Conservation (phyloP, 2,329 filamentous ascomycete species). For the Cercospora zeae-maydis region DNA sequence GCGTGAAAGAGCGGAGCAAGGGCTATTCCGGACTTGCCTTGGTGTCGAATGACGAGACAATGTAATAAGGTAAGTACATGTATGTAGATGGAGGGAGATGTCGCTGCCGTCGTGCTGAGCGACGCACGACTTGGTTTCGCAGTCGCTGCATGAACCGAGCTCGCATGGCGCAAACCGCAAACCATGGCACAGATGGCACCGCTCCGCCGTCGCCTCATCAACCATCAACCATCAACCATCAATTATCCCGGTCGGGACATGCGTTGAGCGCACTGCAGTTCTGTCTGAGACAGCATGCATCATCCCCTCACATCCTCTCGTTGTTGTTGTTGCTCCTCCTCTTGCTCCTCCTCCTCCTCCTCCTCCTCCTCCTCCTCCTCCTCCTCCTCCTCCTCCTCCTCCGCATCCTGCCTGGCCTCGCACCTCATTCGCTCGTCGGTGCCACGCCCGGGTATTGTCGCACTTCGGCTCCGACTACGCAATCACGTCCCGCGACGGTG, state of each 20-base stretch:
- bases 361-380: neutral
- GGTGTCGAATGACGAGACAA: too few relatives aligned
- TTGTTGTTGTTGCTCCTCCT: too few relatives aligned
- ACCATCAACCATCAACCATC: too few relatives aligned
- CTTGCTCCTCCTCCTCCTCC: neutral
- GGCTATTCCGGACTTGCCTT: neutral
- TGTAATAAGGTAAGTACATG: too few relatives aligned
- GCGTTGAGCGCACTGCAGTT: constrained; percentile 9
- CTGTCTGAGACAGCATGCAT: neutral
- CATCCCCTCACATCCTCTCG: too few relatives aligned
- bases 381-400: neutral
- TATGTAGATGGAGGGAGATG: neutral
- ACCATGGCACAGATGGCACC: constrained; percentile 8
- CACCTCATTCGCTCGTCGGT: neutral
- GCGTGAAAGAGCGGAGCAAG: neutral
- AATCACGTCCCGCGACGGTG: neutral
- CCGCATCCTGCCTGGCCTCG: neutral
- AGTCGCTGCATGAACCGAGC: neutral
- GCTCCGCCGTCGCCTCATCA: constrained; percentile 6
- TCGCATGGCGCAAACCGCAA: neutral
- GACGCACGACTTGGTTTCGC: too few relatives aligned
- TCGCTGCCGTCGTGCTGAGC: too few relatives aligned
- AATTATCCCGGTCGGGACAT: neutral
- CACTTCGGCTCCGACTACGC: neutral
- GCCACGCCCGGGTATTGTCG: neutral